phyloP scores from a whole-genome alignment of 192 early-diverging fungal species.

The Linnemannia elongata region DNA sequence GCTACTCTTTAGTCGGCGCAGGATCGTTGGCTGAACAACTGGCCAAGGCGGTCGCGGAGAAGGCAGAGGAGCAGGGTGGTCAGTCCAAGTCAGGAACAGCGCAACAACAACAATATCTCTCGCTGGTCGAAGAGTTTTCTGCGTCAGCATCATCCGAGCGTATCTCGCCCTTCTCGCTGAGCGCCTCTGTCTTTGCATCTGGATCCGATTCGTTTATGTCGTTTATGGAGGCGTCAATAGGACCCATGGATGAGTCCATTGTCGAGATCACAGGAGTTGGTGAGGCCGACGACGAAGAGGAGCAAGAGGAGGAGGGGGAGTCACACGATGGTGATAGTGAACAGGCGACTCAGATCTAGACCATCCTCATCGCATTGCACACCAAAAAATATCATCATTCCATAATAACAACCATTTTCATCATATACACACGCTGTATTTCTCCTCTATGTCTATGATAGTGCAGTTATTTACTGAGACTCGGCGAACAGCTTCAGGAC shows the following conservation, averaged over 20 bases:
- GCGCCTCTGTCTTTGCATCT: background rate
- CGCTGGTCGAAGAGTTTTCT: slow-evolving; percentile 17
- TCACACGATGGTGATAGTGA: background rate
- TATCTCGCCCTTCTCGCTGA: slow-evolving; percentile 20
- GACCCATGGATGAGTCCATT: slow-evolving; percentile 13
- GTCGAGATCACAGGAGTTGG: slow-evolving; percentile 44
- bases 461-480: background rate
- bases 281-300: slow-evolving; percentile 32
- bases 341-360: background rate
- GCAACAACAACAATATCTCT: background rate
- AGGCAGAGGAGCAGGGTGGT: background rate
- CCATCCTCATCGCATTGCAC: background rate
- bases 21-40: background rate
- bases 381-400: background rate
- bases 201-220: slow-evolving; percentile 2
- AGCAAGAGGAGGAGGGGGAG: background rate
- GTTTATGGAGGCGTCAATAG: slow-evolving; percentile 8
- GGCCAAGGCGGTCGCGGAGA: background rate
- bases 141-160: background rate
- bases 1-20: background rate
- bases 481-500: slow-evolving; percentile 48
- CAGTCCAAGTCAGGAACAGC: background rate
- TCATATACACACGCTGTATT: background rate
- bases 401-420: background rate
- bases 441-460: background rate